phyloP scores from a whole-genome alignment of 768 basidiomycete species.

The Rhodotorula babjevae region DNA sequence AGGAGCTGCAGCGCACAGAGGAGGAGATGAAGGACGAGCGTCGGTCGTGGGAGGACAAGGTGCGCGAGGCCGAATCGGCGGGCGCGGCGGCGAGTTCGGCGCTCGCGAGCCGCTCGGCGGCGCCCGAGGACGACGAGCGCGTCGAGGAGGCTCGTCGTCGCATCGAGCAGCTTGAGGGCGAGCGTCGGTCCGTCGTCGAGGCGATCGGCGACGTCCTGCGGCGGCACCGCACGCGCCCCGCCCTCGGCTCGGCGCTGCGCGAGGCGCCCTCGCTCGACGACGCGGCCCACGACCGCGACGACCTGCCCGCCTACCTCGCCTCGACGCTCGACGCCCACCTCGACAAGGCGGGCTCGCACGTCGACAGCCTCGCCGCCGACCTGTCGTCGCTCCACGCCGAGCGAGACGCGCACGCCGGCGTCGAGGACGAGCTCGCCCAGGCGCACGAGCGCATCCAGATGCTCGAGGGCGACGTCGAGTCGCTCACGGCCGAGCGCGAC shows the following conservation, averaged over 20 bases:
- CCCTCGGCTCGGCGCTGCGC: slow-evolving; percentile 20
- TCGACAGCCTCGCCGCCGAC: slow-evolving; percentile 2
- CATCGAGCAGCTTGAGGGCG: background rate
- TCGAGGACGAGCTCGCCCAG: slow-evolving; percentile 16
- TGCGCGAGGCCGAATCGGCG: background rate
- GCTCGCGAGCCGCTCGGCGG: background rate
- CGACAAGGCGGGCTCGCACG: slow-evolving; percentile 14
- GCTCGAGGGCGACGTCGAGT: slow-evolving; percentile 42
- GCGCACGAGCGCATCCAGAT: slow-evolving; percentile 1
- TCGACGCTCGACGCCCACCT: slow-evolving; percentile 34
- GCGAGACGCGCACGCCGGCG: background rate
- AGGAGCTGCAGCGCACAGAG: slow-evolving; percentile 6
- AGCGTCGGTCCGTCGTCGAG: background rate
- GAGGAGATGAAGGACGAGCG: slow-evolving; percentile 4
- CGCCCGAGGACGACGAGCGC: background rate
- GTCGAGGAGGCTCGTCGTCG: background rate
- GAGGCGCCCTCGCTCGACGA: slow-evolving; percentile 25
- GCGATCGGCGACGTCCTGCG: slow-evolving; percentile 34
- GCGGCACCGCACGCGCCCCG: slow-evolving; percentile 30
- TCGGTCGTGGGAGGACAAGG: background rate
- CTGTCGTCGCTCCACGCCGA: background rate
- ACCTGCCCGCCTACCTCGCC: slow-evolving; percentile 24
- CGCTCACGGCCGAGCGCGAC: slow-evolving; percentile 25
- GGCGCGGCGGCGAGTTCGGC: background rate
- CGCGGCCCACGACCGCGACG: background rate